Percentiles rank a stretch among this genome's conserved stretches.
phyloP scores from a whole-genome alignment of 306 rosid species.

The Aeschynomene evenia region DNA sequence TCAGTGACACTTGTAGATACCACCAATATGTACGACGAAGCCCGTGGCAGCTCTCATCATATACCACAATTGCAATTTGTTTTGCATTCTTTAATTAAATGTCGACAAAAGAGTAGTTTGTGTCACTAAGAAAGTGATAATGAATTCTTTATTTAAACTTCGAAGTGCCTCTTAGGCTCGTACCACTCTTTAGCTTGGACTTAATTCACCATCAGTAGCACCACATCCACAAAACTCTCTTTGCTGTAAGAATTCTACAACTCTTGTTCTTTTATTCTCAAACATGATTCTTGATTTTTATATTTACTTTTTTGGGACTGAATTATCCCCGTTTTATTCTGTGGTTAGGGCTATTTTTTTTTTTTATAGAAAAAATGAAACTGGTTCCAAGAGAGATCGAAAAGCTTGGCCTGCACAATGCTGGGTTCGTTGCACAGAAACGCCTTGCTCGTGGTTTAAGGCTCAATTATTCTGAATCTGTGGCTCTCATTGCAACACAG shows the following conservation, averaged over 20 bases:
- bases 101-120: neutral
- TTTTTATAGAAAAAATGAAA: slow-evolving; percentile 64
- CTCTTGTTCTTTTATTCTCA: neutral
- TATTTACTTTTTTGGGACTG: neutral
- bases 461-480: slow-evolving; percentile 75
- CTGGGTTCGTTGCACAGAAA: slow-evolving; percentile 90
- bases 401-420: slow-evolving; percentile 64
- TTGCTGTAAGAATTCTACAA: neutral
- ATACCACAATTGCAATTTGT: too few species aligned
- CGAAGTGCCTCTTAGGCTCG: neutral
- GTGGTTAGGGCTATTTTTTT: neutral
- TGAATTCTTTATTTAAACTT: too few species aligned
- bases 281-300: neutral
- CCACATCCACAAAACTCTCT: neutral
- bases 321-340: neutral
- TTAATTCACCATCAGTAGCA: neutral
- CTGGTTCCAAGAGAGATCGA: slow-evolving; percentile 75
- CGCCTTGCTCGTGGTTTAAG: slow-evolving; percentile 95
- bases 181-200: neutral
- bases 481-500: slow-evolving; percentile 87
- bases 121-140: neutral
- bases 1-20: too few species aligned
- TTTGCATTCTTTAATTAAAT: too few species aligned
- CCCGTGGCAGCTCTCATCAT: too few species aligned
- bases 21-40: too few species aligned